Percentiles rank a stretch among this genome's conserved stretches.
phyloP scores from a whole-genome alignment of 2,329 filamentous ascomycete species.

The Exutisphaerella laricina region DNA sequence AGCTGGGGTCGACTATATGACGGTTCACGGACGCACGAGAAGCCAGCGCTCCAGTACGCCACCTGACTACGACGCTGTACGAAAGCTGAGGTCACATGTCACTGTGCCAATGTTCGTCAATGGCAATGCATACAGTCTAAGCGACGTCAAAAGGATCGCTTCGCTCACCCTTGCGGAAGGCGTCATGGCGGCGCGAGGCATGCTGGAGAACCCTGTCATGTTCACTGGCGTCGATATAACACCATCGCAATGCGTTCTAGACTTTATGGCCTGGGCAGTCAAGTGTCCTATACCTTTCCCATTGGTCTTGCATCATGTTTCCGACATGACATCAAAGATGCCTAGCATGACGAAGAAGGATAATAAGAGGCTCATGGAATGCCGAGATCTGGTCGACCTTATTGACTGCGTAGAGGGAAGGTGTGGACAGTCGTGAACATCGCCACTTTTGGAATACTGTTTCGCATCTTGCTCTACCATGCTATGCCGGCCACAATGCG shows the following conservation, averaged over 20 bases:
- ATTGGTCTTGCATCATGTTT: conserved; percentile 59
- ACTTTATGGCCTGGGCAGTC: conserved; percentile 56
- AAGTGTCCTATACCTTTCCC: conserved; percentile 56
- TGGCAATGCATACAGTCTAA: conserved; percentile 61
- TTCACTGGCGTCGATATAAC: conserved; percentile 55
- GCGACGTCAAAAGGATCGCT: conserved; percentile 32
- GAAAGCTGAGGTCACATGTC: conserved; percentile 47
- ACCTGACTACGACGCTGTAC: conserved; percentile 58
- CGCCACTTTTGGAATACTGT: too few species aligned
- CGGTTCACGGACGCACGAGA: conserved; percentile 62
- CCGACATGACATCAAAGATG: conserved; percentile 58
- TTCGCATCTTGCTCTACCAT: too few species aligned
- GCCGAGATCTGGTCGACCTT: conserved; percentile 31
- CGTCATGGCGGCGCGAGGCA: conserved; percentile 64
- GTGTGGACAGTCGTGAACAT: too few species aligned
- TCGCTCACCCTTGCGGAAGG: conserved; percentile 37
- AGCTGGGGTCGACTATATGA: conserved; percentile 61
- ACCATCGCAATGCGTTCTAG: conserved; percentile 58
- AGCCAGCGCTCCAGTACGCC: conserved; percentile 56
- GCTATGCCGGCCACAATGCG: too few species aligned
- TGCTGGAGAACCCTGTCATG: conserved; percentile 62
- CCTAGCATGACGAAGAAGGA: conserved; percentile 49
- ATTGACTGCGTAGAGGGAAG: conserved; percentile 31
- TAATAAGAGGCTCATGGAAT: conserved; percentile 27
- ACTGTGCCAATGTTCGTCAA: conserved; percentile 61